These are phyloP conservation scores for Endothia cerciana DNA, from an alignment of 2,329 filamentous ascomycete species.

Conservation along the genomic window DNA sequence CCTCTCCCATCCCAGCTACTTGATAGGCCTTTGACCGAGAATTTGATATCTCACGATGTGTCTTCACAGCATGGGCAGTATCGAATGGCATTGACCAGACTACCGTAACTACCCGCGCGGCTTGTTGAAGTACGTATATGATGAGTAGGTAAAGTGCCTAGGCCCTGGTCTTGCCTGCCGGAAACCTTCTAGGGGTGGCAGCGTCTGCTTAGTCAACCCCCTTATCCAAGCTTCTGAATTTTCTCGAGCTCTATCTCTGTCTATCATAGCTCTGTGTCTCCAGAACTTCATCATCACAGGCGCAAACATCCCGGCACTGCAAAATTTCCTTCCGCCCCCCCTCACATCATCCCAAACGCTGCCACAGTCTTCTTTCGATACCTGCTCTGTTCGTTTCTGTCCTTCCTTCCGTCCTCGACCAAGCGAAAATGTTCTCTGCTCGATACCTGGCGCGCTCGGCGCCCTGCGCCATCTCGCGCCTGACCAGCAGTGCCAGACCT, in stretches of 20 bases:
- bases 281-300: slow-evolving; percentile 22
- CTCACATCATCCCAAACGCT: background rate
- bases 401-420: slow-evolving; percentile 19
- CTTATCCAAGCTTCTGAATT: slow-evolving; percentile 4
- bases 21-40: too few relatives aligned
- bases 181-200: background rate
- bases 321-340: slow-evolving; percentile 16
- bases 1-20: background rate
- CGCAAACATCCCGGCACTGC: slow-evolving; percentile 4
- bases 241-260: slow-evolving; percentile 10
- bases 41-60: too few relatives aligned
- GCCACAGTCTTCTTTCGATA: slow-evolving; percentile 30
- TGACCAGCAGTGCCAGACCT: slow-evolving; percentile 55
- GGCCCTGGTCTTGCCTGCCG: background rate
- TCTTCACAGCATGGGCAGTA: too few relatives aligned
- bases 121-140: too few relatives aligned
- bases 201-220: slow-evolving; percentile 7
- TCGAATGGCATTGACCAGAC: too few relatives aligned
- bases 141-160: too few relatives aligned
- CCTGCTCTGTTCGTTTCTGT: slow-evolving; percentile 28
- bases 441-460: slow-evolving; percentile 68
- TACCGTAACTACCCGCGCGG: too few relatives aligned
- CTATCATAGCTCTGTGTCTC: background rate
- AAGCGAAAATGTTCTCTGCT: slow-evolving; percentile 68
- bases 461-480: slow-evolving; percentile 65